A percentile compares a stretch with the other conserved stretches of the same genome.
These are phyloP conservation scores for Zygotorulaspora sp. DNA, from an alignment of 805 yeast species.

Conservation along the genomic window DNA sequence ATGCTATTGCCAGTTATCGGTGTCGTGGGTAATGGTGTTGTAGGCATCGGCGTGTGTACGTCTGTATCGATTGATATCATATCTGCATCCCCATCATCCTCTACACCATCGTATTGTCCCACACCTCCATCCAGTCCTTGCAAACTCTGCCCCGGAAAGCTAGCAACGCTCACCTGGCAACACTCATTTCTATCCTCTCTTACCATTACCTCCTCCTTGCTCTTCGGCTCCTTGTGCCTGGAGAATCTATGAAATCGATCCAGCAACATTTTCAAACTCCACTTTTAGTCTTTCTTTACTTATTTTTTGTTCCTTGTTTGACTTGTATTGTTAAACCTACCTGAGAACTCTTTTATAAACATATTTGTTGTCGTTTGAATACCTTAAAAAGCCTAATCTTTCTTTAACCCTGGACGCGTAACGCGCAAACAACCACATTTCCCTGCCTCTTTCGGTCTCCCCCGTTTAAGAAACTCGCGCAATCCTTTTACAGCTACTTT, in stretches of 20 bases:
- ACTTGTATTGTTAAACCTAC: too few species aligned
- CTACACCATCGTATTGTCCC: background rate
- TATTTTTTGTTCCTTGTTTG: too few species aligned
- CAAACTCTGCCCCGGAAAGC: too few species aligned
- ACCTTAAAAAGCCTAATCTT: too few species aligned
- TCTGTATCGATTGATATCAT: conserved; percentile 13
- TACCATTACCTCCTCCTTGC: background rate
- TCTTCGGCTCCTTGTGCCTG: conserved; percentile 5
- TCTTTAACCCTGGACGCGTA: too few species aligned
- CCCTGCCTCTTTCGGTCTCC: too few species aligned
- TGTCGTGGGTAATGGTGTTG: conserved; percentile 15
- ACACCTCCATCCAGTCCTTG: conserved; percentile 5
- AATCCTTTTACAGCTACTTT: too few species aligned
- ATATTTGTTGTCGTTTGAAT: too few species aligned
- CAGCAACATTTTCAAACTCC: conserved; percentile 19
- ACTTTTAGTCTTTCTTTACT: too few species aligned
- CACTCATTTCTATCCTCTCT: background rate
- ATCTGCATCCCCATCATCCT: conserved; percentile 9
- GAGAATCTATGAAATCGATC: conserved; percentile 22
- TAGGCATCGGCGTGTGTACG: conserved; percentile 13
- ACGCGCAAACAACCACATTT: too few species aligned
- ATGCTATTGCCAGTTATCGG: conserved; percentile 4
- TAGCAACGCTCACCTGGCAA: background rate
- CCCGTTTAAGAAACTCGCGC: too few species aligned
- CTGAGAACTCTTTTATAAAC: too few species aligned